Percentiles rank a stretch among this genome's conserved stretches.
phyloP scores from a whole-genome alignment of 352 stramenopile genomes.

The Globisporangium ultimum region DNA sequence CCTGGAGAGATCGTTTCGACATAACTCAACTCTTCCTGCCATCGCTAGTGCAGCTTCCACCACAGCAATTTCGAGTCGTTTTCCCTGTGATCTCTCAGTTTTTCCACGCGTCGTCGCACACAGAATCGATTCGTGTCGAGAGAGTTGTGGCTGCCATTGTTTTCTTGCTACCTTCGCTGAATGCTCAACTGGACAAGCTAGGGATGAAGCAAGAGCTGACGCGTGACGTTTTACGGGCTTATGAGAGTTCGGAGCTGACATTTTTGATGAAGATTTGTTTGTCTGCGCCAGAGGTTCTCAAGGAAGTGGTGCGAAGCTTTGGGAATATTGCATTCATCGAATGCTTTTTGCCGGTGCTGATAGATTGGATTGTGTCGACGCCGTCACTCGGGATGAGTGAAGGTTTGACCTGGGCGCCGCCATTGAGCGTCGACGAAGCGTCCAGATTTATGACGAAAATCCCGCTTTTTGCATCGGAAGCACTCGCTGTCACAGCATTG shows the following conservation, averaged over 20 bases:
- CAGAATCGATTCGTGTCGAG: slow-evolving; percentile 35
- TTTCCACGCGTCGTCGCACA: slow-evolving; percentile 42
- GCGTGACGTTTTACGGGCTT: slow-evolving; percentile 46
- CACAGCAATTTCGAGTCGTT: slow-evolving; percentile 39
- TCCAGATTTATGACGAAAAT: slow-evolving; percentile 10
- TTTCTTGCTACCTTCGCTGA: slow-evolving; percentile 49
- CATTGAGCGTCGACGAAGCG: slow-evolving; percentile 7
- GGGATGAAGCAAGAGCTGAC: slow-evolving; percentile 29
- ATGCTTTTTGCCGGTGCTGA: slow-evolving; percentile 53
- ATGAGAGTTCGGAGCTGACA: slow-evolving; percentile 48
- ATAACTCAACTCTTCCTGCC: slow-evolving; percentile 27
- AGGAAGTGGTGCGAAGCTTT: slow-evolving; percentile 41
- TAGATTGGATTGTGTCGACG: slow-evolving; percentile 60
- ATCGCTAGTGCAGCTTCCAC: slow-evolving; percentile 34
- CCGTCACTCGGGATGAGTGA: not conserved
- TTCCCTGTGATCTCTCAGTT: slow-evolving; percentile 53
- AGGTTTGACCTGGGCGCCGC: not conserved
- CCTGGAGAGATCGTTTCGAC: slow-evolving; percentile 48
- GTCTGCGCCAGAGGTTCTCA: slow-evolving; percentile 43
- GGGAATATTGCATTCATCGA: slow-evolving; percentile 40
- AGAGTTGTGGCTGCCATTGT: slow-evolving; percentile 50
- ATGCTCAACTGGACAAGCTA: slow-evolving; percentile 33
- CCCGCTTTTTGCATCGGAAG: slow-evolving; percentile 43
- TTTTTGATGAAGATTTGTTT: slow-evolving; percentile 40
- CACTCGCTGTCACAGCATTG: slow-evolving; percentile 37